A percentile compares a stretch with the other conserved stretches of the same genome.
Evolutionary conservation across 352 stramenopile genomes (phyloP).

Genomic region (Aphanomyces cochlioides): DNA sequence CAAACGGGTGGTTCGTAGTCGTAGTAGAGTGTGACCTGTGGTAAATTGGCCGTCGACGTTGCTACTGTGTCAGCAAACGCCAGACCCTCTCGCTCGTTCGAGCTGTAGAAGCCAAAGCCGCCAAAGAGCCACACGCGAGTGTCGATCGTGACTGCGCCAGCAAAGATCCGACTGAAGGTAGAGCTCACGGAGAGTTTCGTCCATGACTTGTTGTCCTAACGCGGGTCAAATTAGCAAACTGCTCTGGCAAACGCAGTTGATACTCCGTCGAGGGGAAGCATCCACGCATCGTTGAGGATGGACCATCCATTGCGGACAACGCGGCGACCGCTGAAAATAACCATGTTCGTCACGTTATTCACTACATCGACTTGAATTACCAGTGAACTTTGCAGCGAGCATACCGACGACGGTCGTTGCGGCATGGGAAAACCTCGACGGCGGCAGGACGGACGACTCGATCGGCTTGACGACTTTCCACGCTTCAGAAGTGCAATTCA

Average conservation of each 20-base stretch:
- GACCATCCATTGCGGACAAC: constrained; percentile 14
- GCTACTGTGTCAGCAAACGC: constrained; percentile 14
- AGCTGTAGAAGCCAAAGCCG: constrained; percentile 6
- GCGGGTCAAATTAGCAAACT: no score
- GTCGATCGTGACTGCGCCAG: constrained; percentile 1
- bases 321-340: constrained; percentile 20
- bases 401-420: constrained; percentile 18
- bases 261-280: constrained; percentile 7
- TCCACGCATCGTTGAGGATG: constrained; percentile 28
- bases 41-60: neutral
- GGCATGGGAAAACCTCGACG: constrained; percentile 18
- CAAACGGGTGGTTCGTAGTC: neutral
- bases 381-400: no score
- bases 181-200: neutral
- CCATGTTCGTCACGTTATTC: neutral
- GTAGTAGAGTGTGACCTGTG: neutral
- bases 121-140: constrained; percentile 9
- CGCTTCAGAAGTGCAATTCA: neutral
- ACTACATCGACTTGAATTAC: neutral
- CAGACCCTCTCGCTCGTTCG: neutral
- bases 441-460: neutral
- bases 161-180: constrained; percentile 8
- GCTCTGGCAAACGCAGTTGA: no score
- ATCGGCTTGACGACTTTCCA: neutral
- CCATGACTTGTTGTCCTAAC: neutral